A percentile compares a stretch with the other conserved stretches of the same genome.
Evolutionary conservation across 805 yeast genomes (phyloP).

Genomic region (Teunomyces lycoperdinae): DNA sequence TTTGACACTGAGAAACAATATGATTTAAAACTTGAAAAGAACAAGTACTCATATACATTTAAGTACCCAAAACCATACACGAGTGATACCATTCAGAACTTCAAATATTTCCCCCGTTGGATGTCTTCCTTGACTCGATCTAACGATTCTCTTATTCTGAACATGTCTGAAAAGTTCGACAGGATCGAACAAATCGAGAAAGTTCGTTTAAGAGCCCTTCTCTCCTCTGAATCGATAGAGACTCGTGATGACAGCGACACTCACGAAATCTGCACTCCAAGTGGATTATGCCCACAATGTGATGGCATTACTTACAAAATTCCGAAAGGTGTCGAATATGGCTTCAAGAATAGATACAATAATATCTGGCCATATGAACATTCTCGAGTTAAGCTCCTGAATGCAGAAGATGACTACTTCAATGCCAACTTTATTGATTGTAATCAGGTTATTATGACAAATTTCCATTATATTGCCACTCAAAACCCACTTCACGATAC

Average conservation of each 20-base stretch:
- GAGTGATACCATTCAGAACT: background rate
- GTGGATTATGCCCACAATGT: slow-evolving; percentile 41
- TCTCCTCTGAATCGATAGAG: background rate
- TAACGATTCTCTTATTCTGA: slow-evolving; percentile 19
- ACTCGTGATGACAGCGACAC: background rate
- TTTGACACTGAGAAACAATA: slow-evolving; percentile 1
- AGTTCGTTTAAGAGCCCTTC: slow-evolving; percentile 25
- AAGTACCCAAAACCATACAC: slow-evolving; percentile 7
- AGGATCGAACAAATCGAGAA: slow-evolving; percentile 40
- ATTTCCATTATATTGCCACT: slow-evolving; percentile 40
- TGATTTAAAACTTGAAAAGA: background rate
- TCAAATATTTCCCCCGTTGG: slow-evolving; percentile 31
- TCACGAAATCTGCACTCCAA: slow-evolving; percentile 35
- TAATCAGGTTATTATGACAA: slow-evolving; percentile 19
- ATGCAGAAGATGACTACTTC: slow-evolving; percentile 39
- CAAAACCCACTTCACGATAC: slow-evolving; percentile 44
- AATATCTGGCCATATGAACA: slow-evolving; percentile 51
- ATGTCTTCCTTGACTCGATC: slow-evolving; percentile 20
- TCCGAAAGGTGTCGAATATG: slow-evolving; percentile 43
- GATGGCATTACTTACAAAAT: slow-evolving; percentile 37
- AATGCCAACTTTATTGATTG: slow-evolving; percentile 43
- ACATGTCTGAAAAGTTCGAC: slow-evolving; percentile 30
- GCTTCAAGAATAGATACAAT: slow-evolving; percentile 34
- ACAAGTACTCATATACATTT: slow-evolving; percentile 8
- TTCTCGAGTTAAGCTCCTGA: slow-evolving; percentile 36